Evolutionary conservation across 176 grass and related monocot genomes (phyloP), one percentile per base, ranked within the genome.

Genomic region (Musa schizocarpa): DNA sequence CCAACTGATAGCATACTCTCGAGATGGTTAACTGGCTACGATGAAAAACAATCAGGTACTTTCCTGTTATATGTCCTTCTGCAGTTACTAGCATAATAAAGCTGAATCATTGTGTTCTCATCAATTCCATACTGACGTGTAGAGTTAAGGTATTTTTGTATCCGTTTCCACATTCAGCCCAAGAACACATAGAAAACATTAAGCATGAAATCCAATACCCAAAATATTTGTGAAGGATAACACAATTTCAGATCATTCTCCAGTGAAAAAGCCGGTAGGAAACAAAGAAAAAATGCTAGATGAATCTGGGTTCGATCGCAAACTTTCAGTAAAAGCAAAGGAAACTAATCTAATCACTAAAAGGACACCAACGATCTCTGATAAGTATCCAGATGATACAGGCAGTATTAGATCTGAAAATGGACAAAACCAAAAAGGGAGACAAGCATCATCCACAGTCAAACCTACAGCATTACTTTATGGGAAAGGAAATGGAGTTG

Each of bases 31-130:
- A 87, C 84, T 72, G 77, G 71, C 63, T 87, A 52, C 52, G 86
- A 88, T 29, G 76, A 85, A 2, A 89, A 88, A 1, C 57, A 65
- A 71, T 81, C 85, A 90, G 90, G 93, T 93, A 83, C 0, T 25
- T 64, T 78, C n/a, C 19, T 70, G 14, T 50, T 51, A 17, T 3
- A 21, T 8, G 11, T 50, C 19, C 25, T 70, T 19, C 62, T 3
- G 6, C 13, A 9, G n/a, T 62, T 62, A 22, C n/a, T 62, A 62
- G n/a, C 17, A n/a, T n/a, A 64, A 64, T 24, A 24, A 23, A 64
- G 1, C n/a, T 10, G 1, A 64, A 11, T 8, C 22, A 64, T 11
- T 20, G 21, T 24, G 13, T n/a, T 7, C 14, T 62, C 58, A 62
- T 62, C 58, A 62, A n/a, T 62, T 20, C 58, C 17, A 62, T 43